Conservation (phyloP, 495 filamentous ascomycete species). For the Xeromyces bisporus region DNA sequence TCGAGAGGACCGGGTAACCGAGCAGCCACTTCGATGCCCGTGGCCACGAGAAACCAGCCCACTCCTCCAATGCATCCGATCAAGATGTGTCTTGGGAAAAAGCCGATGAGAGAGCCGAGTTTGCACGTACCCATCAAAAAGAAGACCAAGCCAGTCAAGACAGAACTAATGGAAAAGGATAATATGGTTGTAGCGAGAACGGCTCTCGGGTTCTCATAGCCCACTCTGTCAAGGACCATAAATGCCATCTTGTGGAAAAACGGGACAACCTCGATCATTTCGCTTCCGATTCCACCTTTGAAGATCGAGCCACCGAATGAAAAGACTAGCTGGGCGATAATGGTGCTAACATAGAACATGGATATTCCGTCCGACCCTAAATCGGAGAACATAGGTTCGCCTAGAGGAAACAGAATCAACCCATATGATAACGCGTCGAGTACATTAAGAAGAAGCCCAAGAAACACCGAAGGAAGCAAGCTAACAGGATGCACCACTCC, state of each 20-base stretch:
- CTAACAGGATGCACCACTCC: conserved; percentile 47
- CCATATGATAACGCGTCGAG: conserved; percentile 91
- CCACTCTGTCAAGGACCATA: conserved; percentile 63
- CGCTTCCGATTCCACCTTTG: conserved; percentile 84
- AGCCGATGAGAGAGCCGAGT: conserved; percentile 81
- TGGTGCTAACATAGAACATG: conserved; percentile 96
- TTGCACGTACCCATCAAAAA: conserved; percentile 72
- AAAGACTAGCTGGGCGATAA: conserved; percentile 85
- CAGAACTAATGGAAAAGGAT: conserved; percentile 76
- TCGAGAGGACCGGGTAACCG: conserved; percentile 67
- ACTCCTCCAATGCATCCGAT: conserved; percentile 96
- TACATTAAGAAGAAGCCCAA: conserved; percentile 81
- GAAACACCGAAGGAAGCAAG: conserved; percentile 66
- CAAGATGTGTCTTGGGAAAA: conserved; percentile 91
- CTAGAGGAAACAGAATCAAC: conserved; percentile 90
- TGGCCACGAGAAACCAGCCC: conserved; percentile 86
- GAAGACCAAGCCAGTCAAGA: conserved; percentile 82
- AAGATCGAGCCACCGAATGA: conserved; percentile 75
- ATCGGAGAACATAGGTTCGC: conserved; percentile 61
- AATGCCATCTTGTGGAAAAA: conserved; percentile 97
- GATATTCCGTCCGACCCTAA: conserved; percentile 88
- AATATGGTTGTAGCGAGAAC: conserved; percentile 86
- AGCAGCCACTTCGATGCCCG: conserved; percentile 88
- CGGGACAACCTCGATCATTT: conserved; percentile 95
- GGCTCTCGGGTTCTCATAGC: conserved; percentile 62